Evolutionary conservation across 1,284 basidiomycete species (phyloP), one percentile per base, ranked within the genome.

Genomic region (Veloporphyrellus conicus): DNA sequence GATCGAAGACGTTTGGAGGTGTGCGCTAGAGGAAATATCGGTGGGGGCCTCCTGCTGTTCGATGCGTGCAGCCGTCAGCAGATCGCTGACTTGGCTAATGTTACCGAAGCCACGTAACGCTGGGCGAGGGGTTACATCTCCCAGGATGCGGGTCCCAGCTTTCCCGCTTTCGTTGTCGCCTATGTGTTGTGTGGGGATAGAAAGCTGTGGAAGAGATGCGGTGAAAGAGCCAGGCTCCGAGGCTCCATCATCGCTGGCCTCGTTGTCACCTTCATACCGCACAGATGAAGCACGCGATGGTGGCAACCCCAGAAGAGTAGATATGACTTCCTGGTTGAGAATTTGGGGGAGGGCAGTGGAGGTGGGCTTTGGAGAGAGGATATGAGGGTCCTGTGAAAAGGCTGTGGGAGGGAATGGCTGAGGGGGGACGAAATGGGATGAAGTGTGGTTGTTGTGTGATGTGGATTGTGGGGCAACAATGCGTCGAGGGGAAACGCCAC

Each of bases 301-400:
- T 1, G 71, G 67, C 34, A 78, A 66, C 9, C 78, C 81, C 2
- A 84, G 69, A 14, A 84, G 70, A 3, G 73, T 68, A 4, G 76
- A 77, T 38, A 86, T 78, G 37, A 84, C 82, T 48, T 83, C 77
- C 58, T 82, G 79, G 41, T 75, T 79, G 39, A 84, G 73, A 19
- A 84, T 72, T 57, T 82, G 81, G 52, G 81, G 66, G 55, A 76
- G 64, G 10, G 71, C 53, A 4, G 66, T 67, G 4, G 70, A 69
- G 4, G 70, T 75, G 5, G 74, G 76, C 48, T 75, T 75, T 15
- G 75, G 75, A n/a, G 73, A 75, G 25, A 67, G 56, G 25, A 70
- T 72, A 15, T 65, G 67, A 0, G 62, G 64, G 10, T 64, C 49
- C 22, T 65, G 66, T 2, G 49, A 64, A 29, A 59, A 45, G 29